Evolutionary conservation across 768 basidiomycete species (phyloP).

Genomic region (Tulasnella sp.): DNA sequence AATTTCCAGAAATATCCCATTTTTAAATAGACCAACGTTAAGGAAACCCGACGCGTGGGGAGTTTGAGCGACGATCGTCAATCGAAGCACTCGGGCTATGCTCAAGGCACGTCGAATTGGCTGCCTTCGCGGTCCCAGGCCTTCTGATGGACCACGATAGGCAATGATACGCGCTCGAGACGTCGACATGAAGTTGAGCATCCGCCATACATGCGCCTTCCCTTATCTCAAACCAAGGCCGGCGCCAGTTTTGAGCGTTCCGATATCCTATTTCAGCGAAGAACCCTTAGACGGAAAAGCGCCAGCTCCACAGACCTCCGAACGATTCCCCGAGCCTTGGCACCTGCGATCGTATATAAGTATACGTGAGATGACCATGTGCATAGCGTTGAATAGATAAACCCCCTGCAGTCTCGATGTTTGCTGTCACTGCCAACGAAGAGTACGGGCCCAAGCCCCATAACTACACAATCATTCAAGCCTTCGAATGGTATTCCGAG

Average conservation of each 20-base stretch:
- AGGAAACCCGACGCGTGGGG: not conserved
- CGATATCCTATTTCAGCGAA: not conserved
- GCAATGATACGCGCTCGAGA: not conserved
- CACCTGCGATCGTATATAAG: not conserved
- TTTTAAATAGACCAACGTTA: not conserved
- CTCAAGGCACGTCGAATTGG: not conserved
- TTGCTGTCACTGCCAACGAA: conserved; percentile 5
- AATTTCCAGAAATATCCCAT: not conserved
- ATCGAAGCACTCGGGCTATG: not conserved
- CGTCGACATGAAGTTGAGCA: not conserved
- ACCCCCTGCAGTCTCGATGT: not conserved
- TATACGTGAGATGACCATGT: not conserved
- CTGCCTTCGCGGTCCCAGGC: not conserved
- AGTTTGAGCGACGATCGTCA: not conserved
- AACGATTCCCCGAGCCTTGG: not conserved
- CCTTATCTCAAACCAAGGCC: not conserved
- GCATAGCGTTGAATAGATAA: not conserved
- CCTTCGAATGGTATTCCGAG: conserved; percentile 35
- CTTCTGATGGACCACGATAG: not conserved
- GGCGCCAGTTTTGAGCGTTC: not conserved
- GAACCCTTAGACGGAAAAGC: not conserved
- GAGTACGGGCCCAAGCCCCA: conserved; percentile 22
- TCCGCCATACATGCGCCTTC: not conserved
- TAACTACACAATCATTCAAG: conserved; percentile 30
- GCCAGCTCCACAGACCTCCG: not conserved